phyloP scores from a whole-genome alignment of 1,284 basidiomycete genomes.

The Leucocoprinus gongylophorus region DNA sequence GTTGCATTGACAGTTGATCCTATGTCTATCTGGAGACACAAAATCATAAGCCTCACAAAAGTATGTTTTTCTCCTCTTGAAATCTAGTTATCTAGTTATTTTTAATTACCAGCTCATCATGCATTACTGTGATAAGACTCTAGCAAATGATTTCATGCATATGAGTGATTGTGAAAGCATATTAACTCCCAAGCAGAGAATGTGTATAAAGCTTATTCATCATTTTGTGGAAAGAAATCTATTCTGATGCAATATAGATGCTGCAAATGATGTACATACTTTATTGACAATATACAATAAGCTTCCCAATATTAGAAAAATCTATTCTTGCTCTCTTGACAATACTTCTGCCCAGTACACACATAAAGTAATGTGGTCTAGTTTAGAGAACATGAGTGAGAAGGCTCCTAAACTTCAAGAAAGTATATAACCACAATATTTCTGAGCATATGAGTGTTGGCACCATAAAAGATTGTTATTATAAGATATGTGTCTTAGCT shows the following conservation, averaged over 20 bases:
- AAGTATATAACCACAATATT: conserved; percentile 33
- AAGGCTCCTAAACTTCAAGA: neutral
- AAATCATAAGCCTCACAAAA: conserved; percentile 44
- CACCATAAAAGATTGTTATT: conserved; percentile 36
- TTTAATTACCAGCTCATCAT: conserved; percentile 36
- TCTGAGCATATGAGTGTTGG: conserved; percentile 56
- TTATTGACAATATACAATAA: conserved; percentile 14
- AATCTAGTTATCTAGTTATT: neutral
- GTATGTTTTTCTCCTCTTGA: conserved; percentile 14
- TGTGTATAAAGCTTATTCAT: conserved; percentile 33
- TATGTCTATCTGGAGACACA: conserved; percentile 26
- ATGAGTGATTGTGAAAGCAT: conserved; percentile 50
- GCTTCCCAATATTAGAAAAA: conserved; percentile 10
- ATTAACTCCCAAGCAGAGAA: conserved; percentile 38
- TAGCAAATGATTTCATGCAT: conserved; percentile 48
- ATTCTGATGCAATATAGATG: conserved; percentile 11
- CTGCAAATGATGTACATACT: conserved; percentile 17
- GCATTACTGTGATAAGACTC: conserved; percentile 39
- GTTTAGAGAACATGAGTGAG: neutral
- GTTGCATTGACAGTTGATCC: conserved; percentile 45
- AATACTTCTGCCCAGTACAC: neutral
- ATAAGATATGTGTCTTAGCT: conserved; percentile 40
- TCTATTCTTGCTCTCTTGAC: conserved; percentile 4
- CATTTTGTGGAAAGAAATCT: neutral
- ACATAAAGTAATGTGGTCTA: neutral